Evolutionary conservation across 2,329 filamentous ascomycete species (phyloP), one percentile per base, ranked within the genome.

Genomic region (Beauveria rudraprayagi): DNA sequence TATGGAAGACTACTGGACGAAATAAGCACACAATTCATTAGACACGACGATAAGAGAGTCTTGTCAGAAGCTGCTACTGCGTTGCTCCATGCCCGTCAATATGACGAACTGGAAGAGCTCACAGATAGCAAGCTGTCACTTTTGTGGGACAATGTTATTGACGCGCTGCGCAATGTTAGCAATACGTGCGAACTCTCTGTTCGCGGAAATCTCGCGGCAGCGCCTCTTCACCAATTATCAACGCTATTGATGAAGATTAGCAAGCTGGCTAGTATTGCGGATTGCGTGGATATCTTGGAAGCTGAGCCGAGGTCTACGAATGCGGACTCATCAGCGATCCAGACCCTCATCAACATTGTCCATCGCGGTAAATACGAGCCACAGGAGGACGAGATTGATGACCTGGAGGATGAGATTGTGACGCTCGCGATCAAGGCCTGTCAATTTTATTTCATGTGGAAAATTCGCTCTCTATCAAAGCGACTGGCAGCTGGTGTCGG

Each of bases 381-480:
- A 59, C 77, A 86, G 3, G 85, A 91, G 60, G 83, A 87, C 48
- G 87, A 89, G 16, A 80, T 87, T 28, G 89, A 92, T 64, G 86
- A 86, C 48, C 78, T 90, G 14, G 93, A 97, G 72, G 90, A 94
- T 66, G 86, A 90, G 65, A 79, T 94, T 48, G 86, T 91, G 7
- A 80, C 84, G 2, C 88, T 87, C 67, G 88, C 91, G 34, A 89
- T 95, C 68, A 88, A 89, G 65, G 82, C 87, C 2, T 81, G 89
- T 56, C 81, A 92, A 52, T 91, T 95, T 75, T 97, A 97, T 76
- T 96, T 97, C 71, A 91, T 96, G 85, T 99, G 94, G 94, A 93
- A 94, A 70, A 83, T 89, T 24, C 83, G 85, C 58, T 78, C 80
- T 57, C 69, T 91, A 63, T 78, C 80, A 64, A 77, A 80, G 59